A percentile compares a stretch with the other conserved stretches of the same genome.
Conservation (phyloP, 1,139 yeast species). For the Zygosaccharomyces sapae region DNA sequence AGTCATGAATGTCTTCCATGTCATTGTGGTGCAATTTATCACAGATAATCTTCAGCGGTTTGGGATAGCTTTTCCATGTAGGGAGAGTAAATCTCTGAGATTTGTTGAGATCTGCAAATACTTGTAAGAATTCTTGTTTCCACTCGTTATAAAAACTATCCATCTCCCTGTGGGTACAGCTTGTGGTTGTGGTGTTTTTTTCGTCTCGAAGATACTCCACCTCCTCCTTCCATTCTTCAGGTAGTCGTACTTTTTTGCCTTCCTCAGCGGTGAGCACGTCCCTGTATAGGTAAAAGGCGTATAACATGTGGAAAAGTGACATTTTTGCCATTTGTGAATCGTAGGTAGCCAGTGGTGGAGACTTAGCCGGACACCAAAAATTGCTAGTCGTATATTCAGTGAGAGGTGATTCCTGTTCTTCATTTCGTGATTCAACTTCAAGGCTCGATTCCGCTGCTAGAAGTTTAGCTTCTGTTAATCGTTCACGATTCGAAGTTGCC, state of each 20-base stretch:
- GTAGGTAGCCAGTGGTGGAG: conserved; percentile 12
- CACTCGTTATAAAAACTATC: conserved; percentile 26
- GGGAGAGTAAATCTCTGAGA: conserved; percentile 30
- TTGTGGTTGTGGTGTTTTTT: conserved; percentile 1
- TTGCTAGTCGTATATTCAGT: conserved; percentile 5
- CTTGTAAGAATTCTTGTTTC: conserved; percentile 20
- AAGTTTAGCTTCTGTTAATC: conserved; percentile 10
- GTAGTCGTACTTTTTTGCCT: background rate
- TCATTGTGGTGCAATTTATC: conserved; percentile 21
- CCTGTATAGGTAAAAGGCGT: conserved; percentile 28
- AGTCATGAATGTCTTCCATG: conserved; percentile 25
- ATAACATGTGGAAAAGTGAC: conserved; percentile 32
- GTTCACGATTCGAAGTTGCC: conserved; percentile 19
- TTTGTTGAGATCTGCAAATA: conserved; percentile 16
- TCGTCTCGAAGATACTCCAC: conserved; percentile 4
- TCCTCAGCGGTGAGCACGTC: conserved; percentile 12
- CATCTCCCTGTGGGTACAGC: conserved; percentile 7
- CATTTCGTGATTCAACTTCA: background rate
- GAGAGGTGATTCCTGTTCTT: conserved; percentile 6
- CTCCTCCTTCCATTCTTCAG: conserved; percentile 16
- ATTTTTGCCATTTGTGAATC: conserved; percentile 26
- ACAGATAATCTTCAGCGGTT: conserved; percentile 18
- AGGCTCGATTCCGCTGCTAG: conserved; percentile 9
- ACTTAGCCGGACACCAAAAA: conserved; percentile 5
- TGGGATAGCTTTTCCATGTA: conserved; percentile 26